phyloP scores from a whole-genome alignment of 169 alveolate species.

The Cryptosporidium ryanae region DNA sequence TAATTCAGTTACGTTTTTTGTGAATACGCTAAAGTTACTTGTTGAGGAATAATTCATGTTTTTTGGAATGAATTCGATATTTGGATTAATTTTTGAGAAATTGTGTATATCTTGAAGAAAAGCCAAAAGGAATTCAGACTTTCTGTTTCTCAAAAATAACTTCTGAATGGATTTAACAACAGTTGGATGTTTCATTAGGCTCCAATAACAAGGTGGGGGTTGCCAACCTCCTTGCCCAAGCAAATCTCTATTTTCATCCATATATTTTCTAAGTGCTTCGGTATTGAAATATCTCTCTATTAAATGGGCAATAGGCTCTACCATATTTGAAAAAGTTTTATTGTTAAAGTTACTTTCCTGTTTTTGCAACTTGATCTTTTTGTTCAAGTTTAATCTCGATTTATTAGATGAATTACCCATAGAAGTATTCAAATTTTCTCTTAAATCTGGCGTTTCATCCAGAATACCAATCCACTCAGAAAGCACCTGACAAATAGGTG shows the following conservation, averaged over 20 bases:
- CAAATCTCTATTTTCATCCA: slow-evolving; percentile 86
- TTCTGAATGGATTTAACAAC: slow-evolving; percentile 85
- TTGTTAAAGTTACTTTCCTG: neutral
- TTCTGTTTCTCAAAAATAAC: slow-evolving; percentile 82
- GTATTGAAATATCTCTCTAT: slow-evolving; percentile 84
- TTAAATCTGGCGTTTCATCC: slow-evolving; percentile 16
- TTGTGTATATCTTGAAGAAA: slow-evolving; percentile 85
- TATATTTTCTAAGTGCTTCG: slow-evolving; percentile 83
- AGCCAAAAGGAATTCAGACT: slow-evolving; percentile 86
- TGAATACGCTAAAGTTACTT: slow-evolving; percentile 89
- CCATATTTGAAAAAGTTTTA: slow-evolving; percentile 23
- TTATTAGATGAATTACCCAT: neutral
- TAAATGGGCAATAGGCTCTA: slow-evolving; percentile 83
- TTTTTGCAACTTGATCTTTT: slow-evolving; percentile 30
- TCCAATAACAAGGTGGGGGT: slow-evolving; percentile 88
- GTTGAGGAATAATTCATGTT: slow-evolving; percentile 82
- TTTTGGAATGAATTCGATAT: slow-evolving; percentile 78
- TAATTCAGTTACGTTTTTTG: slow-evolving; percentile 89
- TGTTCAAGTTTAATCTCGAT: slow-evolving; percentile 7
- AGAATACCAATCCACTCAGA: slow-evolving; percentile 61
- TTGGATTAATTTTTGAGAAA: slow-evolving; percentile 79
- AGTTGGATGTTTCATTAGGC: slow-evolving; percentile 82
- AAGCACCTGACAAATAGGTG: slow-evolving; percentile 61
- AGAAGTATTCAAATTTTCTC: neutral
- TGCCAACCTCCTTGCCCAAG: slow-evolving; percentile 85